Base-by-base conservation (phyloP, 805 yeast genomes). In the Ogataea haglerorum region DNA sequence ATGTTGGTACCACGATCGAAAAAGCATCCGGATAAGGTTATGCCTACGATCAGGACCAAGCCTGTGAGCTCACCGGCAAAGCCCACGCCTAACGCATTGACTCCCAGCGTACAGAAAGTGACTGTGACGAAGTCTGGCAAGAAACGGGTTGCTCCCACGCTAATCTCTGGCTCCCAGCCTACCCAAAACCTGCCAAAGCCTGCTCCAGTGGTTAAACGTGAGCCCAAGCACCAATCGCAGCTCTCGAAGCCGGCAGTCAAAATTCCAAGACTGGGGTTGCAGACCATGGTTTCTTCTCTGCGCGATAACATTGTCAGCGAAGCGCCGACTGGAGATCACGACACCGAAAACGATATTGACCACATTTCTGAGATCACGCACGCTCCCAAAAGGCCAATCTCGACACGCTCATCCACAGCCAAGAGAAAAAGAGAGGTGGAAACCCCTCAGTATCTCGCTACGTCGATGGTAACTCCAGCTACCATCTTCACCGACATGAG, bases 121-220 rank as follows among this genome's bases (percentile, higher is more conserved):
- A 73, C 85, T 2, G 72, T 85, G 5, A 77, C 90, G 1, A 84
- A 85, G 51, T 81, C 82, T 27, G 93, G 93, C 4, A 79, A 78
- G 53, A 85, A 84, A 51, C 64, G 93, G 49, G 88, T 85, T 2
- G 75, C 85, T 1, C 95, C 93, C 5, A 68, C 80, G 16, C 60
- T 84, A 10, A 71, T 84, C 3, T 77, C 90, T 1, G 57, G 68
- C 1, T 6, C 46, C 5, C 27, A 28, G 16, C 34, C 38, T 15
- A 7, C 28, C 4, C 38, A 40, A 18, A 34, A 30, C 17, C 15
- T 34, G 5, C 34, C 38, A 5, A 40, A 24, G 19, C 26, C 38
- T 8, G 10, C 38, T 3, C 15, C 34, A 7, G 10, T 45, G 8
- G 15, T 48, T 17, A 59, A 50, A 48, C 22, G 52, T 48, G 35